Evolutionary conservation across 331 rosid genomes (phyloP).

Genomic region (Rhamnella rubrinervis): DNA sequence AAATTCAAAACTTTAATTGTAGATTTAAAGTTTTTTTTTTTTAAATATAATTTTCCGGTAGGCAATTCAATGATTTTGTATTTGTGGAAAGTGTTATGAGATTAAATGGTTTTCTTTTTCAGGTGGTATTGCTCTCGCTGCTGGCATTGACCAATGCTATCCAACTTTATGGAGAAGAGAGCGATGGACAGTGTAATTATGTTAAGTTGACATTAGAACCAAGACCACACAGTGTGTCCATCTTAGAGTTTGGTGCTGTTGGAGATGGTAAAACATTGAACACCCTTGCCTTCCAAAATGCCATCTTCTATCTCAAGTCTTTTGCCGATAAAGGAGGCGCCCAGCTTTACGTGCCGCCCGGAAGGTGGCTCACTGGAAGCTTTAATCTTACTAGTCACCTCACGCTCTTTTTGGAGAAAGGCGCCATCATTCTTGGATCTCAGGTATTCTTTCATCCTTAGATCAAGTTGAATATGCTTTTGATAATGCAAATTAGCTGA

Average conservation of each 20-base stretch:
- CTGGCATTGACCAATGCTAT: slow-evolving; percentile 80
- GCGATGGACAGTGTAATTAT: slow-evolving; percentile 55
- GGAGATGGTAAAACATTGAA: slow-evolving; percentile 92
- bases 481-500: not conserved
- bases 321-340: slow-evolving; percentile 99
- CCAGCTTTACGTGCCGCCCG: slow-evolving; percentile 94
- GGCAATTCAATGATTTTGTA: slow-evolving; percentile 3
- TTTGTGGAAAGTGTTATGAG: slow-evolving; percentile 29
- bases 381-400: slow-evolving; percentile 96
- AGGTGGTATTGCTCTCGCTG: slow-evolving; percentile 92
- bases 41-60: not conserved
- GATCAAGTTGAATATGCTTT: not conserved
- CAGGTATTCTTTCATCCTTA: slow-evolving; percentile 56
- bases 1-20: not conserved
- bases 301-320: slow-evolving; percentile 91
- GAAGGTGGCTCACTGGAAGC: slow-evolving; percentile 95
- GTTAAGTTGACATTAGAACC: slow-evolving; percentile 57
- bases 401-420: slow-evolving; percentile 91
- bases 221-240: slow-evolving; percentile 95
- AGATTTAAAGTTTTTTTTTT: no score
- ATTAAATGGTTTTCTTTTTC: slow-evolving; percentile 35
- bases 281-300: slow-evolving; percentile 92
- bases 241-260: slow-evolving; percentile 92
- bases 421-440: slow-evolving; percentile 85
- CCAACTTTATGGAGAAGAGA: slow-evolving; percentile 41